Evolutionary conservation across 495 filamentous ascomycete species (phyloP).

Genomic region (Trichoderma gamsii): DNA sequence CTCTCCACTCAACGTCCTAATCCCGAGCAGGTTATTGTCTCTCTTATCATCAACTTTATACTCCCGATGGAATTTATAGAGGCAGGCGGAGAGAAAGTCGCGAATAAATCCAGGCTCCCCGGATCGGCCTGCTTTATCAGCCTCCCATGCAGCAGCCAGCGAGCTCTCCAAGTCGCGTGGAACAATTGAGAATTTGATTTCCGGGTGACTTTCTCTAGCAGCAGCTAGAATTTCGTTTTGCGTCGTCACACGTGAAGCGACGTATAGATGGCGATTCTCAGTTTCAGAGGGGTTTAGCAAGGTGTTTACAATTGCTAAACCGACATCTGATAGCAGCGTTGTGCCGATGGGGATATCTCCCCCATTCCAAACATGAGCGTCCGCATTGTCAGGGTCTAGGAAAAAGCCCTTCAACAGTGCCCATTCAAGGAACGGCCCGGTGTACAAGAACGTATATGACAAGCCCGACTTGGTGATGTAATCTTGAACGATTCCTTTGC

Average conservation of each 20-base stretch:
- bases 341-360: neutral
- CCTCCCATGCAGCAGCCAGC: too few species aligned
- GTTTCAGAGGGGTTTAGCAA: neutral
- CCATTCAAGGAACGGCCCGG: neutral
- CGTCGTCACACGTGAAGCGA: neutral
- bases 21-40: too few species aligned
- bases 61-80: too few species aligned
- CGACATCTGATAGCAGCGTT: neutral
- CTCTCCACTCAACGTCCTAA: too few species aligned
- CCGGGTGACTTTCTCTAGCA: neutral
- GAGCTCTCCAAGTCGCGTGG: too few species aligned
- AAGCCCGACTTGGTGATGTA: neutral
- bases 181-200: neutral
- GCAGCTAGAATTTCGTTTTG: neutral
- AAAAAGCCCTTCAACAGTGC: neutral
- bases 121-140: too few species aligned
- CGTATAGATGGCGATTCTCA: neutral
- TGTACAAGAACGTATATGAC: neutral
- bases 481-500: neutral
- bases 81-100: too few species aligned
- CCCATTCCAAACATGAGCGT: neutral
- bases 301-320: neutral
- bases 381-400: neutral
- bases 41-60: too few species aligned
- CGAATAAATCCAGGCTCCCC: too few species aligned